These are phyloP conservation scores for Simmondsia chinensis DNA, from an alignment of 148 eudicot species.

Conservation along the genomic window DNA sequence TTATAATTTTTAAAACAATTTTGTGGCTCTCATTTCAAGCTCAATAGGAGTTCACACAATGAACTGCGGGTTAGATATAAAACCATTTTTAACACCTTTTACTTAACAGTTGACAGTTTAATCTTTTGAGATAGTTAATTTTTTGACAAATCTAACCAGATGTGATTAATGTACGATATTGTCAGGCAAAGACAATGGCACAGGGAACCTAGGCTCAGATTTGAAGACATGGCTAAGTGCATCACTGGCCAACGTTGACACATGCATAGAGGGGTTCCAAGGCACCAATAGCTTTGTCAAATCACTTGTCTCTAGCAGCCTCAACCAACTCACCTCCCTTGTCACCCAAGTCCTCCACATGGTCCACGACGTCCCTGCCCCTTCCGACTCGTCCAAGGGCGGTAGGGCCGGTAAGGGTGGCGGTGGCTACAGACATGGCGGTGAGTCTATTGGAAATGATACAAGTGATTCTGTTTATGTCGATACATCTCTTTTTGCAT, in stretches of 20 bases:
- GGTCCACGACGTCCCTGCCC: conserved; percentile 26
- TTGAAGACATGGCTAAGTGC: conserved; percentile 74
- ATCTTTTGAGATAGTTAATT: background rate
- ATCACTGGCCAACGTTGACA: conserved; percentile 58
- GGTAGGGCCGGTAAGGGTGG: conserved; percentile 10
- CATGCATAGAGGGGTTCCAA: conserved; percentile 77
- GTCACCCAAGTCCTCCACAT: conserved; percentile 38
- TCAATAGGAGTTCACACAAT: no score
- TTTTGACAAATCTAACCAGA: no score
- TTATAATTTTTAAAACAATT: no score
- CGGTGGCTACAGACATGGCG: conserved; percentile 9
- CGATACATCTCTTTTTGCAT: no score
- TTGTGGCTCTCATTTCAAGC: no score
- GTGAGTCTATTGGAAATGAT: no score
- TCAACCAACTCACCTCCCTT: conserved; percentile 45
- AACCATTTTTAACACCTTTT: no score
- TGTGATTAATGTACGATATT: no score
- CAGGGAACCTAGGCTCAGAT: conserved; percentile 51
- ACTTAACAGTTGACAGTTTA: background rate
- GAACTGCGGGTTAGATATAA: no score
- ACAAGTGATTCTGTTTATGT: no score
- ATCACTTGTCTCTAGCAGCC: conserved; percentile 32
- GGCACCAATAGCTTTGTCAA: conserved; percentile 53
- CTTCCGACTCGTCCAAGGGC: background rate
- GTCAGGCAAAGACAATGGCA: conserved; percentile 52